These are phyloP conservation scores for Bruguiera hainesii DNA, from an alignment of 441 rosid genomes.

Conservation along the genomic window DNA sequence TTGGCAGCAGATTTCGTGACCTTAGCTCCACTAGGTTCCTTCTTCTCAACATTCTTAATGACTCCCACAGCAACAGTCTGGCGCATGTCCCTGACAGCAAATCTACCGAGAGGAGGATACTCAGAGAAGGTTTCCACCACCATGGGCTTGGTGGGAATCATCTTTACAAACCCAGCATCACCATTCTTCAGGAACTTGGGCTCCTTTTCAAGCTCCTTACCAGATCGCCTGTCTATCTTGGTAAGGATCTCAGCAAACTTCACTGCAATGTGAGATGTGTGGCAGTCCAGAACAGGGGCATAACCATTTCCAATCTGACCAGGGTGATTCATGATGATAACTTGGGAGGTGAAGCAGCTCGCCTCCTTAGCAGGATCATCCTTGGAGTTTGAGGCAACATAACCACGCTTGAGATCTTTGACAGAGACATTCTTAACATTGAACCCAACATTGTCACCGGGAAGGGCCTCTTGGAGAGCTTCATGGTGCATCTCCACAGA, in stretches of 20 bases:
- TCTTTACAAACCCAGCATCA: slow-evolving; percentile 66
- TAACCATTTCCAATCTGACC: slow-evolving; percentile 72
- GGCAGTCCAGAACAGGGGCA: slow-evolving; percentile 58
- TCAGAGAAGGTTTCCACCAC: slow-evolving; percentile 70
- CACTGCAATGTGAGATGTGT: slow-evolving; percentile 68
- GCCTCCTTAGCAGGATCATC: slow-evolving; percentile 80
- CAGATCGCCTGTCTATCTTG: slow-evolving; percentile 67
- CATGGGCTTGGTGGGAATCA: slow-evolving; percentile 79
- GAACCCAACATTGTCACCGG: slow-evolving; percentile 66
- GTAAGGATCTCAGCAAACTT: slow-evolving; percentile 61
- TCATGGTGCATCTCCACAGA: slow-evolving; percentile 72
- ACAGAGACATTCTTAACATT: slow-evolving; percentile 81
- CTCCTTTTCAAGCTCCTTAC: slow-evolving; percentile 67
- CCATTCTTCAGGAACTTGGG: slow-evolving; percentile 77
- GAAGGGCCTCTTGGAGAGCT: slow-evolving; percentile 55
- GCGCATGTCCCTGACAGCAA: slow-evolving; percentile 83
- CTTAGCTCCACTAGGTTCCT: slow-evolving; percentile 70
- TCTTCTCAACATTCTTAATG: slow-evolving; percentile 76
- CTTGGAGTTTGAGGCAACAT: slow-evolving; percentile 73
- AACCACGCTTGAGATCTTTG: slow-evolving; percentile 86
- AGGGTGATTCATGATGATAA: slow-evolving; percentile 85
- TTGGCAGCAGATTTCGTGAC: slow-evolving; percentile 71
- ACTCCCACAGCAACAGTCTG: slow-evolving; percentile 83
- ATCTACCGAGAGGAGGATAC: slow-evolving; percentile 79
- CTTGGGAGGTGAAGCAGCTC: slow-evolving; percentile 59